These are phyloP conservation scores for Epicoccum sorghinum DNA, from an alignment of 2,329 filamentous ascomycete species.

Conservation along the genomic window DNA sequence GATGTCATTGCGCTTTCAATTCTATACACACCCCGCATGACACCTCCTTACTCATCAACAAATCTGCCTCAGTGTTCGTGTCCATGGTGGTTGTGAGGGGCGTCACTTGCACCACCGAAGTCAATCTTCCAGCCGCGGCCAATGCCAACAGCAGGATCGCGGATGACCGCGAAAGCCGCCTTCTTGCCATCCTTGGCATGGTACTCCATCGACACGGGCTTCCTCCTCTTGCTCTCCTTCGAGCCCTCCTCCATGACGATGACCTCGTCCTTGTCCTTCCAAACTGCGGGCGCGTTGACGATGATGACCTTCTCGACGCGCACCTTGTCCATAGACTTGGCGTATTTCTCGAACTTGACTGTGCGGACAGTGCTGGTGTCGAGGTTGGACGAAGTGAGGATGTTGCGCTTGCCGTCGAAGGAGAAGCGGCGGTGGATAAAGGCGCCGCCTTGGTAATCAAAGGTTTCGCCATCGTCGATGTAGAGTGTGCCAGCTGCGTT, in stretches of 20 bases:
- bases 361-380: constrained; percentile 54
- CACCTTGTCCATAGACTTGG: constrained; percentile 79
- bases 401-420: constrained; percentile 61
- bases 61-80: constrained; percentile 26
- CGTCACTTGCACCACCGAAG: constrained; percentile 46
- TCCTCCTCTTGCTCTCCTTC: constrained; percentile 50
- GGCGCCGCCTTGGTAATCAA: constrained; percentile 82
- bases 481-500: constrained; percentile 85
- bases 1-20: no score
- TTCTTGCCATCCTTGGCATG: constrained; percentile 58
- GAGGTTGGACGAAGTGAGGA: constrained; percentile 68
- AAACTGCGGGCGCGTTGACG: constrained; percentile 75
- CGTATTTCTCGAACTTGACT: constrained; percentile 72
- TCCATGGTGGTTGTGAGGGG: constrained; percentile 29
- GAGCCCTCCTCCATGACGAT: constrained; percentile 67
- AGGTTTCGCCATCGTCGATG: constrained; percentile 91
- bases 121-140: constrained; percentile 68
- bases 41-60: no score
- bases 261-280: constrained; percentile 69
- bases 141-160: constrained; percentile 67
- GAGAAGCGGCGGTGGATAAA: constrained; percentile 86
- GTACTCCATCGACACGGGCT: constrained; percentile 66
- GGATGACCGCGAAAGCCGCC: constrained; percentile 68
- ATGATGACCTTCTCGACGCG: constrained; percentile 83
- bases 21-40: no score